Evolutionary conservation across 2,329 filamentous ascomycete genomes (phyloP).

Genomic region (Chrysoporthe deuterocubensis): DNA sequence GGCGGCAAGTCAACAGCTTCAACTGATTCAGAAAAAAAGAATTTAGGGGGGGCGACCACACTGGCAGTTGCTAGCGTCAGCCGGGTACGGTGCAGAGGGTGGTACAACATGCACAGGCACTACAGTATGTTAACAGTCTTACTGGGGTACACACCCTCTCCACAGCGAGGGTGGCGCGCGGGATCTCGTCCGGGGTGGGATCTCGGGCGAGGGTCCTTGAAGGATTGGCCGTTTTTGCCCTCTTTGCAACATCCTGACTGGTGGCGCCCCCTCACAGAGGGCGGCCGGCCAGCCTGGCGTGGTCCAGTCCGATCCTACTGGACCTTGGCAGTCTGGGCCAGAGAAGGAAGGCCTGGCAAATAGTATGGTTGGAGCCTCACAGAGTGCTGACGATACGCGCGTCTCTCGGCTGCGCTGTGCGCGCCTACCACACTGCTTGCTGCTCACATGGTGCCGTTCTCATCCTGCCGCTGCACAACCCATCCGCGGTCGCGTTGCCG

Average conservation of each 20-base stretch:
- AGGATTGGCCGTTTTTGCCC: neutral
- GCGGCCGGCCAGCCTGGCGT: constrained; percentile 7
- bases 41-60: neutral
- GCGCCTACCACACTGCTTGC: neutral
- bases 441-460: neutral
- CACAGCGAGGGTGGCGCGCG: constrained; percentile 2
- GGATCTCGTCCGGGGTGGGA: constrained; percentile 3
- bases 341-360: neutral
- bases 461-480: constrained; percentile 21
- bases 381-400: constrained; percentile 19
- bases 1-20: neutral
- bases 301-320: neutral
- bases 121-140: neutral
- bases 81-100: constrained; percentile 9
- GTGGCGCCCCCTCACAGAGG: neutral
- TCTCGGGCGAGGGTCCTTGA: neutral
- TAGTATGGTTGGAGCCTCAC: constrained; percentile 3
- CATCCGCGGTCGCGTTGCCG: constrained; percentile 1
- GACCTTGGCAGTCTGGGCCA: constrained; percentile 1
- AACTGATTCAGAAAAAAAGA: neutral
- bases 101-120: constrained; percentile 10
- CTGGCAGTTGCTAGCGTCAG: constrained; percentile 10
- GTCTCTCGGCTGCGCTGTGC: neutral
- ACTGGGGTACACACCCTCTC: constrained; percentile 3
- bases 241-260: constrained; percentile 5